These are phyloP conservation scores for Suhomyces chickasaworum DNA, from an alignment of 1,139 yeast genomes.

Conservation along the genomic window DNA sequence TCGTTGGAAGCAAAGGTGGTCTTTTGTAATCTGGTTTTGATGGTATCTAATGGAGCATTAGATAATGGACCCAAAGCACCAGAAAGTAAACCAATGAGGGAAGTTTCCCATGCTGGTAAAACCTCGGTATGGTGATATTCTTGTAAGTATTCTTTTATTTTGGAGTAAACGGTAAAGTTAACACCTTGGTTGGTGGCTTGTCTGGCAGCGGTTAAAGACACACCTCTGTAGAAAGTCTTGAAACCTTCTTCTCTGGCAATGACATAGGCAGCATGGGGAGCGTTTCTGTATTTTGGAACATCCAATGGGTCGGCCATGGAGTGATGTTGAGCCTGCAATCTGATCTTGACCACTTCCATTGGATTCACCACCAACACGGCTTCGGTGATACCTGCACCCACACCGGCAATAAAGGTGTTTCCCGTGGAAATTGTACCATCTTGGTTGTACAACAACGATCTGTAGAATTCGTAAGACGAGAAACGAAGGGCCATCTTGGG, in stretches of 20 bases:
- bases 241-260: constrained; percentile 91
- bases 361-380: constrained; percentile 95
- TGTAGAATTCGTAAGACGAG: constrained; percentile 88
- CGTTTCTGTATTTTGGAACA: constrained; percentile 86
- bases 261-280: constrained; percentile 85
- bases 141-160: constrained; percentile 71
- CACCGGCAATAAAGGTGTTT: constrained; percentile 85
- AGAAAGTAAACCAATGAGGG: constrained; percentile 83
- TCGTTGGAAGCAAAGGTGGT: constrained; percentile 74
- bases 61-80: constrained; percentile 99
- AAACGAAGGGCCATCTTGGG: constrained; percentile 98
- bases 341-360: constrained; percentile 94
- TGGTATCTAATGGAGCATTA: constrained; percentile 96
- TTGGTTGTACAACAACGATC: constrained; percentile 63
- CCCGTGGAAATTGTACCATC: constrained; percentile 74
- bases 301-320: constrained; percentile 82
- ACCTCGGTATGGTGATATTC: constrained; percentile 63
- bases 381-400: constrained; percentile 96
- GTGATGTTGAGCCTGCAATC: constrained; percentile 94
- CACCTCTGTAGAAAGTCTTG: constrained; percentile 89
- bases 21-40: constrained; percentile 95
- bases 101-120: constrained; percentile 93
- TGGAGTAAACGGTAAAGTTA: constrained; percentile 92
- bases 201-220: constrained; percentile 92
- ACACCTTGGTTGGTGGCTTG: constrained; percentile 99